phyloP scores from a whole-genome alignment of 176 grass and related monocot species.

The Leersia perrieri region DNA sequence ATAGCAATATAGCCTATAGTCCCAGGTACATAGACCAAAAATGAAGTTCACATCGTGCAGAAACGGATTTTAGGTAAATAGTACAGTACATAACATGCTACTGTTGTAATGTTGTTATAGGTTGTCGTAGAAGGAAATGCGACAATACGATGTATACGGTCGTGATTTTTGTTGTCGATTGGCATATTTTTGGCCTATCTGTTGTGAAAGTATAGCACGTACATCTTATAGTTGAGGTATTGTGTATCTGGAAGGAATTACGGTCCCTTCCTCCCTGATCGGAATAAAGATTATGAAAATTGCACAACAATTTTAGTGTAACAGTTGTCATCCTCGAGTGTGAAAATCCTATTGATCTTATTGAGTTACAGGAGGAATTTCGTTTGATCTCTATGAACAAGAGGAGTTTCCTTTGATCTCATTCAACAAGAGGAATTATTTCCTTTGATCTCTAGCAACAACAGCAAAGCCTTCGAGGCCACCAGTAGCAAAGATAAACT shows the following conservation, averaged over 20 bases:
- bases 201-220: background rate
- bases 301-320: background rate
- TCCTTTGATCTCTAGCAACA: no score
- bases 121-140: background rate
- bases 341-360: no score
- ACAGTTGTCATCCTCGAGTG: no score
- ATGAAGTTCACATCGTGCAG: background rate
- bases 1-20: background rate
- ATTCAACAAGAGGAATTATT: no score
- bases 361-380: no score
- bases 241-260: background rate
- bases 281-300: no score
- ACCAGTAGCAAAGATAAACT: no score
- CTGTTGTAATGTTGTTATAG: constrained; percentile 12
- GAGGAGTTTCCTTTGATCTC: no score
- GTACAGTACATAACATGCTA: background rate
- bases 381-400: no score
- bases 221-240: background rate
- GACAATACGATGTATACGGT: background rate
- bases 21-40: background rate
- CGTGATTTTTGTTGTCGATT: background rate
- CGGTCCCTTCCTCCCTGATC: no score
- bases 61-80: constrained; percentile 6
- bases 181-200: no score
- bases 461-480: no score